A percentile compares a stretch with the other conserved stretches of the same genome.
Evolutionary conservation across 805 yeast species (phyloP).

Genomic region (Pichia heedii): DNA sequence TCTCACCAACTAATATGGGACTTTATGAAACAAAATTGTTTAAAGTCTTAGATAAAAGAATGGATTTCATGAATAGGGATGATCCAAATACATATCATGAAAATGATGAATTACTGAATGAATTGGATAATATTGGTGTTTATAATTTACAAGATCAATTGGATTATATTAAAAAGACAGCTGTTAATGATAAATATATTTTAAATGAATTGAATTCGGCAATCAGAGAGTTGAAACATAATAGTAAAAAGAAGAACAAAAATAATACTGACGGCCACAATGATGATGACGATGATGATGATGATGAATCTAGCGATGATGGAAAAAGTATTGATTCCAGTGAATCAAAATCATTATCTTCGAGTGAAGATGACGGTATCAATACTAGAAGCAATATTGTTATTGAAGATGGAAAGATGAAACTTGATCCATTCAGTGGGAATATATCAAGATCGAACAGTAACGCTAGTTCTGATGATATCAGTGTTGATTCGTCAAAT

Average conservation of each 20-base stretch:
- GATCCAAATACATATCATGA: slow-evolving; percentile 8
- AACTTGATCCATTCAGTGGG: not conserved
- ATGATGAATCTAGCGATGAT: not conserved
- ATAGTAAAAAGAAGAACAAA: not conserved
- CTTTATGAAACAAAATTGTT: slow-evolving; percentile 40
- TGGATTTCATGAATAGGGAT: slow-evolving; percentile 8
- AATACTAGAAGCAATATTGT: no score
- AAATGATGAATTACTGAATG: slow-evolving; percentile 11
- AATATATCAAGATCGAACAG: not conserved
- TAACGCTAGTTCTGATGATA: slow-evolving; percentile 2
- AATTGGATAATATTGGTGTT: slow-evolving; percentile 21
- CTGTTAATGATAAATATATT: slow-evolving; percentile 10
- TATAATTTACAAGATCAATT: slow-evolving; percentile 21
- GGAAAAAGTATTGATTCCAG: slow-evolving; percentile 3
- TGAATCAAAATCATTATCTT: not conserved
- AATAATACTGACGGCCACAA: no score
- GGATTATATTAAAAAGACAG: slow-evolving; percentile 10
- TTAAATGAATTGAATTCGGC: slow-evolving; percentile 6
- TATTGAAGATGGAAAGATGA: slow-evolving; percentile 4
- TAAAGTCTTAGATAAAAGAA: slow-evolving; percentile 23
- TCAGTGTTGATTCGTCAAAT: slow-evolving; percentile 15
- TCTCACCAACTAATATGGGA: slow-evolving; percentile 51
- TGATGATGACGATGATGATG: not conserved
- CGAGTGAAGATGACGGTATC: not conserved
- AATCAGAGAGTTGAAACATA: not conserved